These are phyloP conservation scores for Bruguiera sexangula DNA, from an alignment of 345 rosid genomes.

Conservation along the genomic window DNA sequence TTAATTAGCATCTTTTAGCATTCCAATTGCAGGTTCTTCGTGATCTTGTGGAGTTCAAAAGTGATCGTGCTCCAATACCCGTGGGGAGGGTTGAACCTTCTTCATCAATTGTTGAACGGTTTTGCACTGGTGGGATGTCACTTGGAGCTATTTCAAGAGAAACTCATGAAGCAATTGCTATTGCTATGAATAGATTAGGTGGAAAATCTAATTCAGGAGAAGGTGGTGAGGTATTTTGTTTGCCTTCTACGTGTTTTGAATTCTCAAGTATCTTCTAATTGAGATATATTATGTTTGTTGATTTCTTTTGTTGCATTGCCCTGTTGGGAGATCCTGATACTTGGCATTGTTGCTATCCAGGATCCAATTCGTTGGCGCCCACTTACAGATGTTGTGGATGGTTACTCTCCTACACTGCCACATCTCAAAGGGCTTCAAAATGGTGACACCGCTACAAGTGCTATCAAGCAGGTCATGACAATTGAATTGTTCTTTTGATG, in stretches of 20 bases:
- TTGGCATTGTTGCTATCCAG: constrained; percentile 30
- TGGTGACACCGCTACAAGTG: constrained; percentile 98
- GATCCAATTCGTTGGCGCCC: constrained; percentile 99
- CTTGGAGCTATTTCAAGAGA: constrained; percentile 99
- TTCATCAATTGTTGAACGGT: constrained; percentile 70
- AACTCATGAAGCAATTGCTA: constrained; percentile 98
- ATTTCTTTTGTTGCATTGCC: not conserved
- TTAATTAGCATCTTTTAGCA: constrained; percentile 13
- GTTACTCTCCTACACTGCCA: constrained; percentile 92
- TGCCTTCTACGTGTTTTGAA: not conserved
- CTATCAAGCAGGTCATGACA: constrained; percentile 83
- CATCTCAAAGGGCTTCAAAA: constrained; percentile 99
- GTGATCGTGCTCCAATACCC: constrained; percentile 84
- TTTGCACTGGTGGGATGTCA: constrained; percentile 99
- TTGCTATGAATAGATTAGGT: constrained; percentile 95
- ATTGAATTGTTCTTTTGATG: constrained; percentile 14
- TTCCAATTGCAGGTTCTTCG: constrained; percentile 74
- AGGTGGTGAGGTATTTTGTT: constrained; percentile 90
- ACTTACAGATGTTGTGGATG: constrained; percentile 92
- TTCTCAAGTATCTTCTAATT: not conserved
- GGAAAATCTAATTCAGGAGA: constrained; percentile 98
- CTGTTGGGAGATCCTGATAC: not conserved
- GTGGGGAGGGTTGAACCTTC: constrained; percentile 97
- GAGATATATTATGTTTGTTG: not conserved
- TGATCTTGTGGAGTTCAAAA: constrained; percentile 92